phyloP scores from a whole-genome alignment of 2,329 filamentous ascomycete genomes.

The Ceratocystis alfenasii region DNA sequence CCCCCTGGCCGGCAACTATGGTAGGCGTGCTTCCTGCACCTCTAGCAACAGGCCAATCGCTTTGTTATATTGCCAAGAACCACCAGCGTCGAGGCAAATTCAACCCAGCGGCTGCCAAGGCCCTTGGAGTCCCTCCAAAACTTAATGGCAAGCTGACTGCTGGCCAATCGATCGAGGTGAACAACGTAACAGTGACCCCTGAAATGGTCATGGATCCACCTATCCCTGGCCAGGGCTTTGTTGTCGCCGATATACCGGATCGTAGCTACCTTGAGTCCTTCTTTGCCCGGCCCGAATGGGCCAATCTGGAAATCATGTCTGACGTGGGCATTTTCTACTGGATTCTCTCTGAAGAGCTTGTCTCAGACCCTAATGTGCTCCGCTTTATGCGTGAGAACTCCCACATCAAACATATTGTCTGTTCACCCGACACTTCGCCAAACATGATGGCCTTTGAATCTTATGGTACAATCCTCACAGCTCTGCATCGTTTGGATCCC shows the following conservation, averaged over 20 bases:
- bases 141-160: constrained; percentile 49
- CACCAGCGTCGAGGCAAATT: constrained; percentile 73
- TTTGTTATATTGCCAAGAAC: constrained; percentile 78
- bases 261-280: constrained; percentile 57
- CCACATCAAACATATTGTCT: constrained; percentile 61
- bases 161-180: constrained; percentile 48
- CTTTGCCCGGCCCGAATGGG: constrained; percentile 61
- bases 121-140: constrained; percentile 47
- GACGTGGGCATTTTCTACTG: constrained; percentile 60
- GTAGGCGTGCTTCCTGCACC: constrained; percentile 57
- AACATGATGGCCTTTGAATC: constrained; percentile 64
- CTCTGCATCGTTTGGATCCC: constrained; percentile 60
- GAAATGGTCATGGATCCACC: constrained; percentile 70
- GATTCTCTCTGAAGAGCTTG: constrained; percentile 62
- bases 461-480: constrained; percentile 52
- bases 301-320: constrained; percentile 47
- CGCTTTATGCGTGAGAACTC: constrained; percentile 55
- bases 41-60: constrained; percentile 50
- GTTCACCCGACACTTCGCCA: constrained; percentile 59
- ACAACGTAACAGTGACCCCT: constrained; percentile 61
- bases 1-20: constrained; percentile 64
- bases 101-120: constrained; percentile 49
- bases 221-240: constrained; percentile 59
- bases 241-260: constrained; percentile 68
- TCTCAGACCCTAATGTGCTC: constrained; percentile 48